Evolutionary conservation across 768 basidiomycete genomes (phyloP), one percentile per base, ranked within the genome.

Genomic region (Russula griseocarnosa): DNA sequence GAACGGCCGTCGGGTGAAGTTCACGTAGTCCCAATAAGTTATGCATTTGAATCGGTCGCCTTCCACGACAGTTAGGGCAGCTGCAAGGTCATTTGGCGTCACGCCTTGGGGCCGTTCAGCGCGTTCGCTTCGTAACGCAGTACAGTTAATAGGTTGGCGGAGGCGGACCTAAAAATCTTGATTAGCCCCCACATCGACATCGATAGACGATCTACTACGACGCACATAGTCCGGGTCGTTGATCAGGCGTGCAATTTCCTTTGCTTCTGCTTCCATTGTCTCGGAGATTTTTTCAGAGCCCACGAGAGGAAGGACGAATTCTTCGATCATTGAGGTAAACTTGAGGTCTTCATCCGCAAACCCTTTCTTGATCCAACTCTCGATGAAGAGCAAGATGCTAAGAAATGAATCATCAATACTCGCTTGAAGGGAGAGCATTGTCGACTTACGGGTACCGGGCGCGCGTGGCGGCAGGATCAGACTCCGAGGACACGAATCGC

Each of bases 1-100:
- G 34, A 3, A 14, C 20, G 26, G 28, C 20, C 24, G 10, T 30
- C 49, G 55, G 20, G 11, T 47, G 42, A 61, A 52, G 53, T 65
- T 61, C 42, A 65, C 60, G 49, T 61, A 65, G 30, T 65, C 64
- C 64, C 64, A 65, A 36, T 38, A 28, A 7, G 50, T 65, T 32
- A 65, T 61, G 10, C 13, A 46, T 60, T 61, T 61, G 42, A 61
- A 65, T 18, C 64, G 64, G 1, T 51, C 38, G 5, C 64, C 64
- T 54, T 65, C 59, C 16, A 65, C 32, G 6, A 57, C 34, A 24
- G 64, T 61, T 0, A 65, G 55, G 24, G 64, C 64, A 52, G 40
- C 40, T n/a, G 64, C 64, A 9, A 56, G 3, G 18, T 65, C 59
- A 18, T 22, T 20, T 1, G 60, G 50, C 16, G 40, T 56, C 49